Evolutionary conservation across 2,329 filamentous ascomycete genomes (phyloP).

Genomic region (Ophiostoma montium): DNA sequence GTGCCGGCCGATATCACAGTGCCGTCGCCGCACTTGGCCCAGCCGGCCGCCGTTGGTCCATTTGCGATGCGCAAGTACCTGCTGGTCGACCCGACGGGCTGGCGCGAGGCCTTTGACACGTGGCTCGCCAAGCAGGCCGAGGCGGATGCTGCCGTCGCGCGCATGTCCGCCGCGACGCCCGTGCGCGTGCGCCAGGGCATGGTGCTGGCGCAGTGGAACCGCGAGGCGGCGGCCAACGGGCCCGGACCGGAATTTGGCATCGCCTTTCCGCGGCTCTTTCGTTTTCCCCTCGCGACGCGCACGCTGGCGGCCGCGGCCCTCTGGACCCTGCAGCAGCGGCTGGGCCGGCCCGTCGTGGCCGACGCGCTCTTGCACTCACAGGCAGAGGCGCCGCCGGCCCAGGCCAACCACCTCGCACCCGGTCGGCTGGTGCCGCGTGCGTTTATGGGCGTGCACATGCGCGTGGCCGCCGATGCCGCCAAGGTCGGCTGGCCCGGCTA

Average conservation of each 20-base stretch:
- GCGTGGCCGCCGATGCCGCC: constrained; percentile 22
- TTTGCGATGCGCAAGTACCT: constrained; percentile 9
- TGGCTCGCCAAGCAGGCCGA: constrained; percentile 9
- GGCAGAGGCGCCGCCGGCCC: background rate
- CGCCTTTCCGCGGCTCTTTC: constrained; percentile 13
- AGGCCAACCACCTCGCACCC: background rate
- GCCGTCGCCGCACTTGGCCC: background rate
- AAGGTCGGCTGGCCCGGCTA: constrained; percentile 22
- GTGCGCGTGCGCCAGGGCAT: constrained; percentile 5
- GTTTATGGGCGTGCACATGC: constrained; percentile 25
- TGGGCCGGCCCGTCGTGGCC: background rate
- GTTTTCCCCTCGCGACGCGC: constrained; percentile 1
- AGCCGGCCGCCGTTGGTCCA: background rate
- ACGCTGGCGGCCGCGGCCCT: background rate
- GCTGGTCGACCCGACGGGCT: constrained; percentile 13
- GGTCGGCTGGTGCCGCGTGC: constrained; percentile 4
- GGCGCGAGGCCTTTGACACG: constrained; percentile 13
- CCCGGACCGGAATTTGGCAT: constrained; percentile 10
- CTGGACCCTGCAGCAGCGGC: background rate
- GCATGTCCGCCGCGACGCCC: constrained; percentile 8
- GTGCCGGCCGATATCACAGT: background rate
- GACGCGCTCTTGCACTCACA: background rate
- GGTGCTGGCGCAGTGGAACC: constrained; percentile 8
- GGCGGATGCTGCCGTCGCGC: background rate
- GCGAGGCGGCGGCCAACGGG: background rate